These are phyloP conservation scores for Oldenlandia corymbosa DNA, from an alignment of 257 asterid genomes.

Conservation along the genomic window DNA sequence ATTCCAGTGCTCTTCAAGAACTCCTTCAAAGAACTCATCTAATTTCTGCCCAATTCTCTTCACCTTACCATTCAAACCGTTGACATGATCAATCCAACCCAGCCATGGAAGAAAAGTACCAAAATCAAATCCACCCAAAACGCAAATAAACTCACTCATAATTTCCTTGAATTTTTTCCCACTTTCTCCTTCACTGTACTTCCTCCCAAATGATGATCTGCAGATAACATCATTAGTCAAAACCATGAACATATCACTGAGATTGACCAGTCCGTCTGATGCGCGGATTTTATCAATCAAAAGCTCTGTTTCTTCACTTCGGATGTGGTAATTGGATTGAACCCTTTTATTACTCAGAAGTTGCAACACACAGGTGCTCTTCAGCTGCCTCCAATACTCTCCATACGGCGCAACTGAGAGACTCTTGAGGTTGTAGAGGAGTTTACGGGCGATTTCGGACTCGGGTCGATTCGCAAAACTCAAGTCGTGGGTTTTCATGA, in stretches of 20 bases:
- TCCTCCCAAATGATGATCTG: constrained; percentile 29
- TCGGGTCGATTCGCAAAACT: constrained; percentile 34
- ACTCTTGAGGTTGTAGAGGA: constrained; percentile 24
- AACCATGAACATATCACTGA: constrained; percentile 21
- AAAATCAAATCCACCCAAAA: constrained; percentile 1
- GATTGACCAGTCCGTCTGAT: constrained; percentile 6
- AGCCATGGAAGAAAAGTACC: constrained; percentile 35
- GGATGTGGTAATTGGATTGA: constrained; percentile 16
- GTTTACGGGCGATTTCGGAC: constrained; percentile 7
- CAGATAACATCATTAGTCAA: constrained; percentile 20
- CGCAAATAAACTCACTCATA: constrained; percentile 18
- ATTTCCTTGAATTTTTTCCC: constrained; percentile 18
- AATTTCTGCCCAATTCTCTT: constrained; percentile 12
- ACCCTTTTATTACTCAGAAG: constrained; percentile 33
- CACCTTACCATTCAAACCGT: constrained; percentile 25
- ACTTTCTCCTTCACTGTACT: constrained; percentile 19
- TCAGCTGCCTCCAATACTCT: constrained; percentile 37
- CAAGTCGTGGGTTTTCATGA: constrained; percentile 54
- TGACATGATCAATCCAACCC: constrained; percentile 28
- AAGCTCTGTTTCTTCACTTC: constrained; percentile 26
- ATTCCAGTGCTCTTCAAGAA: constrained; percentile 22
- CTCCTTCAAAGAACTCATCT: constrained; percentile 28
- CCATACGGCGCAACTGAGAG: constrained; percentile 27
- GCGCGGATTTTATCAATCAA: constrained; percentile 15
- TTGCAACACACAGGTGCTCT: constrained; percentile 30